Evolutionary conservation across 73 alveolate genomes (phyloP), one percentile per base, ranked within the genome.

Genomic region (Effrenium voratum): DNA sequence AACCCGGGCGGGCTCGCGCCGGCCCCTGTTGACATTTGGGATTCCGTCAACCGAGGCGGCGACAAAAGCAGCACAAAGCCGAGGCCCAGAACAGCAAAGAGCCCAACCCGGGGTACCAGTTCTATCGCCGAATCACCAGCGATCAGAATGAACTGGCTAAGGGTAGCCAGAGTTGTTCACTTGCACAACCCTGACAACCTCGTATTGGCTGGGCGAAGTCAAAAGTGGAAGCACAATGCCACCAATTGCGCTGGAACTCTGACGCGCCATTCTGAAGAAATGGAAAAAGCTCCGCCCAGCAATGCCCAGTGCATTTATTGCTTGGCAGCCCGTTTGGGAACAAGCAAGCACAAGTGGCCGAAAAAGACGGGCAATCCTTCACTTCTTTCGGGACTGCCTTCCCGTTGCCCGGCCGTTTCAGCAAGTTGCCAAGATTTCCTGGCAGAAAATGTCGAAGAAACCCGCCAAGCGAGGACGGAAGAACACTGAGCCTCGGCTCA

Each of bases 291-390:
- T 88, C 75, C 82, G 86, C 66, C 86, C 96, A 88, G 96, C 72
- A 52, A 73, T 45, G 72, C 83, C 45, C 82, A 75, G 96, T 88
- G 47, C 94, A 41, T 12, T 36, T 60, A 36, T 86, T 86, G 96
- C 96, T 88, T 88, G 96, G 75, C 87, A 88, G 96, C 96, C 96
- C 96, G 73, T 88, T 88, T 77, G 96, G 96, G 96, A 70, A 46
- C 82, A n/a, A n/a, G 92, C 92, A 88, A 88, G 96, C 96, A 88
- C 70, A 88, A 88, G 59, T 66, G 96, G 82, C 96, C 75, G 55
- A 88, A 88, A 59, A 30, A 45, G 86, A 88, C 96, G 45, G n/a
- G 81, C 86, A n/a, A 57, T 44, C 66, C 36, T 36, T 36, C 86
- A 41, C 44, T 44, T 24, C 41, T 52, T 8, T 52, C 63, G 19